Conservation (phyloP, 108 stramenopile species). For the Discostella pseudostelligera region DNA sequence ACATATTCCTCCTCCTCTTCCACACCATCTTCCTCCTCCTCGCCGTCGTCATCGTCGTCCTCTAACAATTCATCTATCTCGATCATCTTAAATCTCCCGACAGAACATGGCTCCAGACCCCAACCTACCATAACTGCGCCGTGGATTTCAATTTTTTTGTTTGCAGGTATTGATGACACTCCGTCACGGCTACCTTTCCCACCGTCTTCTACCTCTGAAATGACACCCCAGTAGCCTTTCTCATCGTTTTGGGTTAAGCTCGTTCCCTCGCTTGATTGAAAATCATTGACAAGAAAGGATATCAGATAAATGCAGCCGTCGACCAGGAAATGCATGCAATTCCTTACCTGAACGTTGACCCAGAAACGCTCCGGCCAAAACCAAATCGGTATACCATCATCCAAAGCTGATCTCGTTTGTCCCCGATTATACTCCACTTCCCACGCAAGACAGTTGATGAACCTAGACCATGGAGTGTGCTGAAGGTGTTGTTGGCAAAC, state of each 20-base stretch:
- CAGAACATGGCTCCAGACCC: constrained; percentile 70
- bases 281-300: constrained; percentile 2
- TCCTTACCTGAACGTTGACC: constrained; percentile 67
- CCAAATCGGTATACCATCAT: constrained; percentile 84
- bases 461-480: constrained; percentile 69
- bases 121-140: constrained; percentile 71
- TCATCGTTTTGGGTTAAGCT: constrained; percentile 68
- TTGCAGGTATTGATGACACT: constrained; percentile 6
- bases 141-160: constrained; percentile 51
- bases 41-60: constrained; percentile 57
- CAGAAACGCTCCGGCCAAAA: constrained; percentile 76
- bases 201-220: constrained; percentile 42
- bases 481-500: constrained; percentile 77
- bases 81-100: constrained; percentile 71
- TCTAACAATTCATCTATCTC: constrained; percentile 55
- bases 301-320: neutral
- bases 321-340: neutral
- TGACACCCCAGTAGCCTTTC: constrained; percentile 76
- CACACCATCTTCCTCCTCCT: constrained; percentile 55
- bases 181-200: constrained; percentile 20
- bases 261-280: constrained; percentile 57
- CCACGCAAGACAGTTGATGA: constrained; percentile 64
- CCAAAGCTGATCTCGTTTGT: constrained; percentile 78
- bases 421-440: constrained; percentile 73
- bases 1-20: constrained; percentile 50